Base-by-base conservation (phyloP, 352 stramenopile genomes). In the Globisporangium nunn region DNA sequence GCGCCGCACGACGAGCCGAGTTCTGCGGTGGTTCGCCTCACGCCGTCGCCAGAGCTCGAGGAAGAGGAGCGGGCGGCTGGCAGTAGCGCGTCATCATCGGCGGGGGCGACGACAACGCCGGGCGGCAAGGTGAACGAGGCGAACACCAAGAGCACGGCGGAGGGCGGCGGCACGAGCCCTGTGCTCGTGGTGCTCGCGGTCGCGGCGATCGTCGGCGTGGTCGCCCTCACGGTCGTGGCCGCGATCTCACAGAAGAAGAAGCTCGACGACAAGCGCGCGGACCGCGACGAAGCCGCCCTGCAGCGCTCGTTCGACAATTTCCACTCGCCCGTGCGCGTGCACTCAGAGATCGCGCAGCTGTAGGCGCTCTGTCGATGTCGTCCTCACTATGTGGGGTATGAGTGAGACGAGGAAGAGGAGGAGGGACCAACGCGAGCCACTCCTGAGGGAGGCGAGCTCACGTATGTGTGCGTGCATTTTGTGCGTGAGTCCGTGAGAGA, bases 251-350 rank as follows among this genome's bases (percentile, higher is more conserved):
- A 47, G 12, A 61, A 62, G 53, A 66, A 66, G 40, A 66, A 66
- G 53, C 18, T 66, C n/a, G 53, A 66, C 52, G 59, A 66, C 59
- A 66, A 66, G 49, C 59, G 59, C 37, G 33, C 39, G 54, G 59
- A 66, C 50, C 59, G 54, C 15, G 17, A 57, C 12, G 50, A 57
- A 5, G 17, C n/a, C 23, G 43, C 45, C 5, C 46, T 50, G 29
- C 52, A 60, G 54, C 52, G 59, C 35, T 65, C 59, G 7, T 65
- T 65, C 47, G 59, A 62, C 48, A 65, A 40, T 14, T 65, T 65
- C 12, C 35, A 41, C 18, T 65, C 59, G 35, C 59, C 59, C 45
- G 59, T 65, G 52, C 52, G 54, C 18, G 59, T 65, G 11, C 43
- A 46, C 48, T 39, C 39, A 6, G 54, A 61, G 23, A 65, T 65